Evolutionary conservation across 2,329 filamentous ascomycete species (phyloP).

Genomic region (Mariannaea sp.): DNA sequence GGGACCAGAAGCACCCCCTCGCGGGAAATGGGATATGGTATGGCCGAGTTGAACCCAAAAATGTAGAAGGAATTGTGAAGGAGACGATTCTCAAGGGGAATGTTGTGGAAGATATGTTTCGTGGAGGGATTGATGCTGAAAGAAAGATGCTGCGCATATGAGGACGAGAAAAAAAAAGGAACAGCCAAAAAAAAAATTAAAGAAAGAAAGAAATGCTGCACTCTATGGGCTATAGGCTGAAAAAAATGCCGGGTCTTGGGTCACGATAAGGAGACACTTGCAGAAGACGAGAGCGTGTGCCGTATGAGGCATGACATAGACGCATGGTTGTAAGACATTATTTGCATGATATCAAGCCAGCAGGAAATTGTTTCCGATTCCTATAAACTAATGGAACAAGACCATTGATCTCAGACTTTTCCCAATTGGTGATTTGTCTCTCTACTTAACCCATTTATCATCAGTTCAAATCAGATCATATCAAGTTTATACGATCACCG

Average conservation of each 20-base stretch:
- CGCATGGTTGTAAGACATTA: slow-evolving; percentile 13
- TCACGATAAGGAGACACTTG: no score
- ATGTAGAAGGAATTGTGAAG: slow-evolving; percentile 75
- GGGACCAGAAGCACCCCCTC: slow-evolving; percentile 58
- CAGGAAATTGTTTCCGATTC: slow-evolving; percentile 10
- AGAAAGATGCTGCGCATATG: slow-evolving; percentile 57
- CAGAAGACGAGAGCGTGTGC: no score
- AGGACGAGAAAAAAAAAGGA: slow-evolving; percentile 16
- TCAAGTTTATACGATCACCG: not conserved
- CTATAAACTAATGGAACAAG: not conserved
- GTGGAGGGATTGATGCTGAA: slow-evolving; percentile 67
- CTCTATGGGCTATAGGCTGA: no score
- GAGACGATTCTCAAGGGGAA: slow-evolving; percentile 72
- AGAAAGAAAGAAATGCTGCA: no score
- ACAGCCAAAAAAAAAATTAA: slow-evolving; percentile 22
- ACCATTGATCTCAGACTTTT: not conserved
- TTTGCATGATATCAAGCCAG: not conserved
- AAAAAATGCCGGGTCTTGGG: no score
- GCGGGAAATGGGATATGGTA: slow-evolving; percentile 82
- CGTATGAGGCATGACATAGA: not conserved
- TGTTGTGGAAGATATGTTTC: slow-evolving; percentile 72
- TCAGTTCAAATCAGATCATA: no score
- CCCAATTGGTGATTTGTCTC: not conserved
- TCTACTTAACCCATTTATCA: not conserved
- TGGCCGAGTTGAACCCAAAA: slow-evolving; percentile 73